Percentiles rank a stretch among this genome's conserved stretches.
These are phyloP conservation scores for Phlebiopsis gigantea DNA, from an alignment of 768 basidiomycete species.

Conservation along the genomic window DNA sequence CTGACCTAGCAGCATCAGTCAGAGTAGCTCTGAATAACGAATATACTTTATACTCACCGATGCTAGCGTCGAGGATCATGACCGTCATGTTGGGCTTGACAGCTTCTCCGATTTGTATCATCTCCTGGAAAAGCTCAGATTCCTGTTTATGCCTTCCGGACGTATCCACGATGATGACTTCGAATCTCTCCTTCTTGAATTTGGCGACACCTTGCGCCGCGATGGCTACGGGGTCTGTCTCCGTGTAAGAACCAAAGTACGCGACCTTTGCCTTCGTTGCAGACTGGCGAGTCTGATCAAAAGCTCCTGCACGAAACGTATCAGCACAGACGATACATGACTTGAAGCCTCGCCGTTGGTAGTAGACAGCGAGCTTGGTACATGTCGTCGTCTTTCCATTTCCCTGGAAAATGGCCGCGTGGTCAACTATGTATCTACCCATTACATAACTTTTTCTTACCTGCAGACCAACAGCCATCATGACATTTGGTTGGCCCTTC, in stretches of 20 bases:
- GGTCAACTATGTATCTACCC: neutral
- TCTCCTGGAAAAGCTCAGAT: slow-evolving; percentile 93
- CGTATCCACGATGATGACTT: slow-evolving; percentile 98
- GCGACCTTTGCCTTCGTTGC: slow-evolving; percentile 98
- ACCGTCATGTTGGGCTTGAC: slow-evolving; percentile 97
- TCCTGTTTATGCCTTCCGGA: slow-evolving; percentile 98
- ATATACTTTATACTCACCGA: slow-evolving; percentile 46
- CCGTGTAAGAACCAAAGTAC: slow-evolving; percentile 98
- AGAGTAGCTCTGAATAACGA: neutral
- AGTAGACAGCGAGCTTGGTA: slow-evolving; percentile 97
- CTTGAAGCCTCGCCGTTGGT: slow-evolving; percentile 95
- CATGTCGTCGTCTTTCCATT: slow-evolving; percentile 99
- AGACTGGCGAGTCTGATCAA: slow-evolving; percentile 98
- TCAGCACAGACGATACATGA: slow-evolving; percentile 98
- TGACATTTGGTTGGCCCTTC: slow-evolving; percentile 89
- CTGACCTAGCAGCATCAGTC: slow-evolving; percentile 53
- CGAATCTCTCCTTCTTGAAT: slow-evolving; percentile 97
- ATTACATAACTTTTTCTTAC: slow-evolving; percentile 33
- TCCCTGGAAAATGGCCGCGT: slow-evolving; percentile 44
- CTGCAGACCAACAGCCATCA: slow-evolving; percentile 98
- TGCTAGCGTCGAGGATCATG: slow-evolving; percentile 93
- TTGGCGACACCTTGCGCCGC: slow-evolving; percentile 93
- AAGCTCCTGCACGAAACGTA: slow-evolving; percentile 98
- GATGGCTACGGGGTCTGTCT: slow-evolving; percentile 95
- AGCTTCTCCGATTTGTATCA: slow-evolving; percentile 93